Evolutionary conservation across 768 basidiomycete species (phyloP), one percentile per base, ranked within the genome.

Genomic region (Lepiota subincarnata): DNA sequence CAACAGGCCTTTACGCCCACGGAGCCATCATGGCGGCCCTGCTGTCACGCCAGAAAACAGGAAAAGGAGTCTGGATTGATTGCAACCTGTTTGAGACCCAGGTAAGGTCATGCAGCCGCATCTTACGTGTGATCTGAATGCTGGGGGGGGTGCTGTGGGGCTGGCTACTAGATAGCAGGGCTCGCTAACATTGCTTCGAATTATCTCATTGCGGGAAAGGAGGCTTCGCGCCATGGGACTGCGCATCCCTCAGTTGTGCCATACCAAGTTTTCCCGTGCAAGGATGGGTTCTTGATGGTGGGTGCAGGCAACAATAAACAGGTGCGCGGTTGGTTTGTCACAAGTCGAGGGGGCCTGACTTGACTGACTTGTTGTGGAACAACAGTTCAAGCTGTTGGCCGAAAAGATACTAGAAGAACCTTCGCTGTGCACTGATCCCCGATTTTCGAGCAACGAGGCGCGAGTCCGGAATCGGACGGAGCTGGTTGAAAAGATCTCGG

Each of bases 241-340:
- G 82, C 89, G 0, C 95, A 98, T 66, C 90, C 95, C 12, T 93
- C 91, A 14, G 87, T 98, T 61, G 95, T 94, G 6, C 92, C 93
- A 2, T 96, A 95, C 70, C 90, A 94, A 67, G 90, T 85, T 3
- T 94, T 96, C 66, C 81, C 87, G 0, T 96, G 93, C 65, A 79
- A 82, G 63, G 84, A 92, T 61, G 90, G 92, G 26, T 94, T 84
- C 65, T 68, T 97, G 55, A 96, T 97, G 95, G 85, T 97, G 58
- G 93, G 92, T 41, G 92, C 90, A 6, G 94, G 91, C 4, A 96
- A 93, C 66, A 82, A 96, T 64, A 86, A 81, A 59, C 91, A 92
- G 79, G 89, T 87, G 60, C 45, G n/a, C n/a, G n/a, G 60, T 57
- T 40, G 47, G 12, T 19, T 47, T 14, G 18, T 43, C 28, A 19